Conservation (phyloP, 805 yeast genomes). For the Metschnikowia colocasiae region DNA sequence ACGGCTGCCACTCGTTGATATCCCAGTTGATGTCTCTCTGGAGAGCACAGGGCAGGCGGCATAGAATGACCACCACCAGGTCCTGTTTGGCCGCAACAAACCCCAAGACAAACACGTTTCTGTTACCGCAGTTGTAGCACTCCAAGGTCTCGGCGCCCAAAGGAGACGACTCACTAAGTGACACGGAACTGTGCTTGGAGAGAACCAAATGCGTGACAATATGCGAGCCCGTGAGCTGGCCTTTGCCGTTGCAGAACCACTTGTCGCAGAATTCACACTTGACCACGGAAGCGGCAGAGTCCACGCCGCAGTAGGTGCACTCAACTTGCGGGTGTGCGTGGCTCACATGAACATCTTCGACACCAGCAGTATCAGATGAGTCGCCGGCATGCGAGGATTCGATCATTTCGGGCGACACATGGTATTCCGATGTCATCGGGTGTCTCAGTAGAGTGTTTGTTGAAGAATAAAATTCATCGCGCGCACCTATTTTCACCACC, state of each 20-base stretch:
- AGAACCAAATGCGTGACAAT: constrained; percentile 81
- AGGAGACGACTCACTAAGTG: constrained; percentile 75
- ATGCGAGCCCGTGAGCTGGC: constrained; percentile 62
- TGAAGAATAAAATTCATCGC: constrained; percentile 4
- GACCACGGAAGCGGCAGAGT: constrained; percentile 59
- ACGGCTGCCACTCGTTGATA: constrained; percentile 79
- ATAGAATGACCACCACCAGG: constrained; percentile 78
- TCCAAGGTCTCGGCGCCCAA: constrained; percentile 85
- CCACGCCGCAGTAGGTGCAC: constrained; percentile 75
- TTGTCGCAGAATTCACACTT: constrained; percentile 72
- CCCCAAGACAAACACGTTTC: constrained; percentile 74
- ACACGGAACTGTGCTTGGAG: constrained; percentile 70
- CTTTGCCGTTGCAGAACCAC: constrained; percentile 87
- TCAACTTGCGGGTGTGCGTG: neutral
- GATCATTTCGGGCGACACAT: constrained; percentile 1
- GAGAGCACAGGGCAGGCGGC: constrained; percentile 87
- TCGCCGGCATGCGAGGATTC: constrained; percentile 3
- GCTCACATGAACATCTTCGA: constrained; percentile 3
- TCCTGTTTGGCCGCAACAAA: constrained; percentile 85
- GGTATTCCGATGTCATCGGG: constrained; percentile 6
- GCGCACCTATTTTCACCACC: neutral
- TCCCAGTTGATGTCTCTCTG: constrained; percentile 79
- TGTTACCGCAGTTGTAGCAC: constrained; percentile 86
- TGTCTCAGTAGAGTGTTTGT: constrained; percentile 1
- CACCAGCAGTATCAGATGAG: neutral